Percentiles rank a stretch among this genome's conserved stretches.
phyloP scores from a whole-genome alignment of 176 grass and related monocot species.

The Musa troglodytarum region DNA sequence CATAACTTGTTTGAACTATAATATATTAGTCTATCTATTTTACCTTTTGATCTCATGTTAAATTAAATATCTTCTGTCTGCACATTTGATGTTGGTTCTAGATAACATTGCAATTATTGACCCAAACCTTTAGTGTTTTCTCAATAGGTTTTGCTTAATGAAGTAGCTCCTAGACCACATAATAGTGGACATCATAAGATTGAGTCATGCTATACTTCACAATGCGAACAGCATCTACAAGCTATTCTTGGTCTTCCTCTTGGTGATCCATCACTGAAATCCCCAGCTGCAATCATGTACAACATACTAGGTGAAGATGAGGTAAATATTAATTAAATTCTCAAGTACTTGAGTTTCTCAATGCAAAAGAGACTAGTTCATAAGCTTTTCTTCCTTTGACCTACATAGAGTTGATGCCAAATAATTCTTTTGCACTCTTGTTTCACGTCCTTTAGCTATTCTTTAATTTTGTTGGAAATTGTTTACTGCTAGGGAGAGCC shows the following conservation, averaged over 20 bases:
- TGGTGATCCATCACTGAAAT: conserved; percentile 80
- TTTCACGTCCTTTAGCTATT: conserved; percentile 9
- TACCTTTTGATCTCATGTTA: background rate
- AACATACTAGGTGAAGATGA: conserved; percentile 90
- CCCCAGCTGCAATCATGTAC: conserved; percentile 80
- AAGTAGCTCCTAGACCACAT: conserved; percentile 93
- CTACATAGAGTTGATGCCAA: background rate
- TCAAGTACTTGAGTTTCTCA: too few species aligned
- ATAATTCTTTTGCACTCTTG: background rate
- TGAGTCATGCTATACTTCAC: conserved; percentile 90
- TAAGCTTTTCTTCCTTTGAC: background rate
- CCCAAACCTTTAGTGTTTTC: background rate
- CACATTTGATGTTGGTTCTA: background rate
- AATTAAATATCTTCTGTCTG: background rate
- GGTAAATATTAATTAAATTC: conserved; percentile 17
- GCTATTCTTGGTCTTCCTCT: conserved; percentile 93
- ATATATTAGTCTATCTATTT: background rate
- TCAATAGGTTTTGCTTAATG: conserved; percentile 67
- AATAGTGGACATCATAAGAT: conserved; percentile 97
- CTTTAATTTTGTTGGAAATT: conserved; percentile 13
- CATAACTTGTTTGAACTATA: background rate
- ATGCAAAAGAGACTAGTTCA: background rate
- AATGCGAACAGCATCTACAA: conserved; percentile 88
- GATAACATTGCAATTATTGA: background rate
- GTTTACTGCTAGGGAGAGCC: conserved; percentile 46